phyloP scores from a whole-genome alignment of 495 filamentous ascomycete genomes.

The Podospora tetraspora region DNA sequence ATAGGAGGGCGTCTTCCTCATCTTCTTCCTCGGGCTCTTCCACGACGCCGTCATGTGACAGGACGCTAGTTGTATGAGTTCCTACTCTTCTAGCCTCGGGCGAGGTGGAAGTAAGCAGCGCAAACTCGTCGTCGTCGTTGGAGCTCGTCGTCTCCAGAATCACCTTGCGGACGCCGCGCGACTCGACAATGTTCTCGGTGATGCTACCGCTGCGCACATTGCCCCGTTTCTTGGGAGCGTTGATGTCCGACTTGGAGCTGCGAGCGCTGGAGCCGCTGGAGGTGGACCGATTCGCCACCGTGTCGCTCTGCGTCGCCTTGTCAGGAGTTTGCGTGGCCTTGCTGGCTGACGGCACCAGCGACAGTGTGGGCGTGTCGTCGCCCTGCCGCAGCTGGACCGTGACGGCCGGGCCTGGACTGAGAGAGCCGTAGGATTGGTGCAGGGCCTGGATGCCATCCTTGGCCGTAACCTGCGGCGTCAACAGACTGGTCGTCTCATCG shows the following conservation, averaged over 20 bases:
- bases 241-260: conserved; percentile 17
- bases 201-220: conserved; percentile 78
- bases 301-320: conserved; percentile 25
- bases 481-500: conserved; percentile 39
- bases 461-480: conserved; percentile 36
- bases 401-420: conserved; percentile 30
- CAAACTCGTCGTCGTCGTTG: conserved; percentile 31
- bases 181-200: conserved; percentile 78
- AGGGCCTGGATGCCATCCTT: conserved; percentile 68
- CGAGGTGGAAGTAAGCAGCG: conserved; percentile 7
- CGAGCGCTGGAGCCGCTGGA: conserved; percentile 22
- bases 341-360: conserved; percentile 19
- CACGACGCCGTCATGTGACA: conserved; percentile 12
- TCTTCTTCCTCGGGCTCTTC: conserved; percentile 18
- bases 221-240: conserved; percentile 38
- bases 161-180: conserved; percentile 77
- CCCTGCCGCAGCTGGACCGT: conserved; percentile 27
- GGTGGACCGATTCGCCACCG: conserved; percentile 6
- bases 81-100: conserved; percentile 15
- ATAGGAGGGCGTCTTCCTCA: conserved; percentile 17
- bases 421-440: conserved; percentile 60
- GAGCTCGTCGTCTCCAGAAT: conserved; percentile 67
- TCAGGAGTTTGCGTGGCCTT: conserved; percentile 7
- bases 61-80: not conserved
- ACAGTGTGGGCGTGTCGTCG: conserved; percentile 8